These are phyloP conservation scores for Brassica juncea DNA, from an alignment of 345 rosid species.

Conservation along the genomic window DNA sequence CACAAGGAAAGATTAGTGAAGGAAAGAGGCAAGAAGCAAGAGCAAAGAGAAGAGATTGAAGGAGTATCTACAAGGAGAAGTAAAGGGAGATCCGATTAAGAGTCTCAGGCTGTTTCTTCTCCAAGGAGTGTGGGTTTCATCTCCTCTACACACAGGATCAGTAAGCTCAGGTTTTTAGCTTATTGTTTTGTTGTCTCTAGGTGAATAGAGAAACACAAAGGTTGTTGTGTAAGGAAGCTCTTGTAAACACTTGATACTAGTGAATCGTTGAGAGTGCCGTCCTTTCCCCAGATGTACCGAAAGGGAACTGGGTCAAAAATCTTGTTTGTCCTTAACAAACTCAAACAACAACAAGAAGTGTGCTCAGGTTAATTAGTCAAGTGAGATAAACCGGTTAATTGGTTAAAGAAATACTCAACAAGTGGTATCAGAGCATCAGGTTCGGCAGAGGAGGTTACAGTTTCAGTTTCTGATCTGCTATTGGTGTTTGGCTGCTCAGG, in stretches of 20 bases:
- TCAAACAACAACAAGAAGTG: no score
- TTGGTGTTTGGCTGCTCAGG: no score
- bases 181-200: background rate
- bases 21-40: no score
- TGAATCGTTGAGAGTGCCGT: background rate
- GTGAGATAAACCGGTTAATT: no score
- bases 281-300: background rate
- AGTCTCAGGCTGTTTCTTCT: background rate
- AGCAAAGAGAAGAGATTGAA: background rate
- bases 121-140: background rate
- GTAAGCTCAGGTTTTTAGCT: background rate
- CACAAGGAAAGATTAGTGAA: background rate
- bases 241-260: background rate
- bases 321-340: no score
- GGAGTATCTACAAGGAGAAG: background rate
- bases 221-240: background rate
- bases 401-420: no score
- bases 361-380: no score
- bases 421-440: no score
- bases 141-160: background rate
- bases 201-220: background rate
- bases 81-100: background rate
- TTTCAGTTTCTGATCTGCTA: no score
- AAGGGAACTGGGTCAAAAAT: no score
- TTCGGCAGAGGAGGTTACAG: no score